phyloP scores from a whole-genome alignment of 176 grass and related monocot genomes.

The Hordeum marinum region DNA sequence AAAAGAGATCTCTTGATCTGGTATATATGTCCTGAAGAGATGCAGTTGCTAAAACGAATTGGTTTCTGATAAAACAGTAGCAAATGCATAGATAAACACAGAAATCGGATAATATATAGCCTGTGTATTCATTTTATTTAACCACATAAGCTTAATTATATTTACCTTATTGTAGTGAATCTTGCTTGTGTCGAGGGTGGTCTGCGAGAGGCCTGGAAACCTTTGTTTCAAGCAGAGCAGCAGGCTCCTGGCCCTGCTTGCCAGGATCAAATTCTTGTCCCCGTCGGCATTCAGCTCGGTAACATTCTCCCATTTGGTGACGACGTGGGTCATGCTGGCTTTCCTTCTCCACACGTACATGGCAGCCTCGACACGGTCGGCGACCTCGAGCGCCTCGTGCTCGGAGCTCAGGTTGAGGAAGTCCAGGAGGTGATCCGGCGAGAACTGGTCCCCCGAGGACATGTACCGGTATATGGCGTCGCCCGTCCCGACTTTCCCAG shows the following conservation, averaged over 20 bases:
- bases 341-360: constrained; percentile 80
- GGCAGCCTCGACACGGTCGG: constrained; percentile 72
- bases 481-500: constrained; percentile 64
- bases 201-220: constrained; percentile 82
- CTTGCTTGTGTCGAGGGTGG: constrained; percentile 87
- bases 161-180: constrained; percentile 82
- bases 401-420: constrained; percentile 75
- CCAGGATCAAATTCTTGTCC: constrained; percentile 74
- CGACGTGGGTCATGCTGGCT: constrained; percentile 44
- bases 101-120: no score
- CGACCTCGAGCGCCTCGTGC: constrained; percentile 77
- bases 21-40: background rate
- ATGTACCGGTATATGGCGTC: constrained; percentile 70
- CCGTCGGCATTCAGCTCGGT: constrained; percentile 59
- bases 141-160: no score
- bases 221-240: constrained; percentile 84
- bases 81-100: no score
- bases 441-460: constrained; percentile 75
- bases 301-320: constrained; percentile 75
- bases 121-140: no score
- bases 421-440: constrained; percentile 69
- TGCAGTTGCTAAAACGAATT: background rate
- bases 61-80: background rate
- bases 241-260: constrained; percentile 66
- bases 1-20: background rate